Evolutionary conservation across 2,329 filamentous ascomycete genomes (phyloP), one percentile per base, ranked within the genome.

Genomic region (Pestalotiopsis sp.): DNA sequence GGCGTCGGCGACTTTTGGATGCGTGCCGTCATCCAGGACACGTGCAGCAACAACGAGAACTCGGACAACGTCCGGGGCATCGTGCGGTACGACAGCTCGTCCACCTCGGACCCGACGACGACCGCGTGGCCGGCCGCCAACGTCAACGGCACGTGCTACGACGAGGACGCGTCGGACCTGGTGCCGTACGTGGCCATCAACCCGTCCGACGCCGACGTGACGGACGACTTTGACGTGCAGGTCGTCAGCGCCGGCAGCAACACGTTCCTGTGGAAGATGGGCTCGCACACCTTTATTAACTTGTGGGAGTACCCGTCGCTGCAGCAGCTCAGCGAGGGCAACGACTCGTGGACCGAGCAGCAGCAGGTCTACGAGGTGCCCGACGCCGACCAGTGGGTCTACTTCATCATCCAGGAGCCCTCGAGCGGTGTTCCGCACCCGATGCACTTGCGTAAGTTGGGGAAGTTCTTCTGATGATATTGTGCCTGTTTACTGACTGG

Each of bases 291-390:
- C 14, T 81, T 87, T 73, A 68, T 80, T 9, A 78, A 86, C 1
- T 78, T 87, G 67, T 87, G 85, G 80, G 78, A 75, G 4, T 74
- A 83, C 58, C 85, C 86, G 9, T 87, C 85, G 0, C 77, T 84
- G 23, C 72, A 72, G 38, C 75, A 80, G 68, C 73, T 80, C 20
- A 66, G 77, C 38, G 69, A 73, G 36, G 69, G 72, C 62, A 70
- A 68, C 11, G 69, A 69, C 6, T 66, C 73, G 66, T 79, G 75
- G 69, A 73, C 71, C 2, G 66, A 69, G 0, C 62, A 70, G 5
- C 76, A 78, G 69, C 77, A 78, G 63, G 77, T 81, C 38, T 70
- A 80, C 12, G 67, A 66, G 5, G 70, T 81, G 14, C 71, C 74
- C 66, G 72, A 75, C 20, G 74, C 69, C 5, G 72, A 77, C 7